These are phyloP conservation scores for Cenchrus fungigraminus DNA, from an alignment of 176 grass and related monocot genomes.

Conservation along the genomic window DNA sequence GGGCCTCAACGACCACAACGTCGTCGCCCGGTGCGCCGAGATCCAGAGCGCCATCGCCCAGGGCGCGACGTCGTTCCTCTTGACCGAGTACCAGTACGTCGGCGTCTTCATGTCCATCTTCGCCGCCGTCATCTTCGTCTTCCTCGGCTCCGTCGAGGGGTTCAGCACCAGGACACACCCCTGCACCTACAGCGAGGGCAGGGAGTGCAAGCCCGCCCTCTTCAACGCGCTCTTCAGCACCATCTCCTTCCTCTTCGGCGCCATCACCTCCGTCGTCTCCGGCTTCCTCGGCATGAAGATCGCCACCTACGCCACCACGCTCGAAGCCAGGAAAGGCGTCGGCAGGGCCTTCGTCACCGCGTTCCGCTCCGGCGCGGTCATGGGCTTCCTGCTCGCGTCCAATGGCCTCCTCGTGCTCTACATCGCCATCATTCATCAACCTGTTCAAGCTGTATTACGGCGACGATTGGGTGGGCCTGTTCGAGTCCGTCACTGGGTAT, in stretches of 20 bases:
- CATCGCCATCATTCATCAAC: slow-evolving; percentile 34
- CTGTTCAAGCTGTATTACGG: slow-evolving; percentile 56
- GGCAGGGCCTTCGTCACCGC: slow-evolving; percentile 58
- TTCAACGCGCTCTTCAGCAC: slow-evolving; percentile 56
- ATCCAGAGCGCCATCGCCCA: slow-evolving; percentile 61
- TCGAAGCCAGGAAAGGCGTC: slow-evolving; percentile 58
- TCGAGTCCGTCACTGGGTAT: slow-evolving; percentile 64
- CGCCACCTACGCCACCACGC: slow-evolving; percentile 53
- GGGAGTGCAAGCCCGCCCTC: slow-evolving; percentile 54
- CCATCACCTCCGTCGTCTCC: slow-evolving; percentile 53
- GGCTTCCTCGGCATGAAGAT: slow-evolving; percentile 71
- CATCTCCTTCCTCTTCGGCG: slow-evolving; percentile 52
- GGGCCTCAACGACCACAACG: slow-evolving; percentile 64
- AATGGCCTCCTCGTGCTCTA: slow-evolving; percentile 60
- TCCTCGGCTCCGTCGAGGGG: slow-evolving; percentile 80
- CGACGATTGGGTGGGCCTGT: slow-evolving; percentile 64
- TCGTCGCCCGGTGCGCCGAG: slow-evolving; percentile 50
- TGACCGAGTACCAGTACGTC: slow-evolving; percentile 78
- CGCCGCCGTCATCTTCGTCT: slow-evolving; percentile 77
- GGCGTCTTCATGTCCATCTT: slow-evolving; percentile 74
- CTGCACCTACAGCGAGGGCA: slow-evolving; percentile 60
- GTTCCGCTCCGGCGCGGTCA: slow-evolving; percentile 57
- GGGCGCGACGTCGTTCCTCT: slow-evolving; percentile 75
- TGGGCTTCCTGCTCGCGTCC: slow-evolving; percentile 58
- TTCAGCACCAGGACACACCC: slow-evolving; percentile 69